phyloP scores from a whole-genome alignment of 305 asterid species.

The Rubia peregrina region DNA sequence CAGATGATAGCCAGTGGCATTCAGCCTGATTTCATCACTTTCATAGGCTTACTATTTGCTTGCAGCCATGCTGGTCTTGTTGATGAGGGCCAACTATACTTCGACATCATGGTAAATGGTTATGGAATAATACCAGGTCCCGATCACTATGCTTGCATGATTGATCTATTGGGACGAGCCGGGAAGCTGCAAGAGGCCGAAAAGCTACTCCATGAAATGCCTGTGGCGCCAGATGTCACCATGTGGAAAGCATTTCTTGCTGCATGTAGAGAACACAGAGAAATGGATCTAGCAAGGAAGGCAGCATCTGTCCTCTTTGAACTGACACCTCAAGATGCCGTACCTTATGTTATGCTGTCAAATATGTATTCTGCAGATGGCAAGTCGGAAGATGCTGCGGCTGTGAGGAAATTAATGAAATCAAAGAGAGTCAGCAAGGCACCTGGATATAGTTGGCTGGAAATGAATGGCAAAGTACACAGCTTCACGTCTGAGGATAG shows the following conservation, averaged over 20 bases:
- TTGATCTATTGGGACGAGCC: slow-evolving; percentile 77
- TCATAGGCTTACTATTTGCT: slow-evolving; percentile 73
- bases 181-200: slow-evolving; percentile 72
- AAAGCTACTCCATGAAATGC: slow-evolving; percentile 47
- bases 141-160: slow-evolving; percentile 80
- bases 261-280: slow-evolving; percentile 61
- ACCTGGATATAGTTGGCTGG: slow-evolving; percentile 77
- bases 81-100: slow-evolving; percentile 48
- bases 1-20: slow-evolving; percentile 54
- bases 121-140: slow-evolving; percentile 56
- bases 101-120: slow-evolving; percentile 51
- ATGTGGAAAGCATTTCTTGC: slow-evolving; percentile 80
- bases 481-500: slow-evolving; percentile 58
- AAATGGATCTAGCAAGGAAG: slow-evolving; percentile 50
- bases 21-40: slow-evolving; percentile 67
- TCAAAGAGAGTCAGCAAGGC: slow-evolving; percentile 47
- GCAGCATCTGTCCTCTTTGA: slow-evolving; percentile 58
- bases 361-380: slow-evolving; percentile 60
- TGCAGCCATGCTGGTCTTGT: slow-evolving; percentile 84
- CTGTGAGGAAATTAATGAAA: slow-evolving; percentile 51
- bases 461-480: slow-evolving; percentile 43
- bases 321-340: slow-evolving; percentile 67
- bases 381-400: slow-evolving; percentile 70
- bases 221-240: slow-evolving; percentile 31
- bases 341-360: slow-evolving; percentile 66